phyloP scores from a whole-genome alignment of 1,284 basidiomycete species.

The Fereydounia khargensis region DNA sequence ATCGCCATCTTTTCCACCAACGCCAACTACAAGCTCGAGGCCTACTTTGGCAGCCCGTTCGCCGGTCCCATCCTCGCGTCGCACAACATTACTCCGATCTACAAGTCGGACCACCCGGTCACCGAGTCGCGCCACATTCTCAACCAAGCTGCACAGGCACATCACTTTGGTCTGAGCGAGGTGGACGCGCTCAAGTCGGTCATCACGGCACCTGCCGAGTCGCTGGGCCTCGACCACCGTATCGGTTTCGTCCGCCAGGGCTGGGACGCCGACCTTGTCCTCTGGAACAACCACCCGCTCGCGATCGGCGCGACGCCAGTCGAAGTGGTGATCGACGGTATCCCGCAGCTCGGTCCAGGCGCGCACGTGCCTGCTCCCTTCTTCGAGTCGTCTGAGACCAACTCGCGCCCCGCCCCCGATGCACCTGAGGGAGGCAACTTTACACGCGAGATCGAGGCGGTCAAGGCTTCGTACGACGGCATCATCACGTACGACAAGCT shows the following conservation, averaged over 20 bases:
- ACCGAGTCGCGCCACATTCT: conserved; percentile 75
- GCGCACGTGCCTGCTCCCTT: conserved; percentile 10
- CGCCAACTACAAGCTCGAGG: conserved; percentile 76
- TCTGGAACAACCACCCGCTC: conserved; percentile 85
- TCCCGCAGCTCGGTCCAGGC: conserved; percentile 56
- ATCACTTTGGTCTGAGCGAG: conserved; percentile 66
- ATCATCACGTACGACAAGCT: conserved; percentile 28
- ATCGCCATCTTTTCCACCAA: conserved; percentile 73
- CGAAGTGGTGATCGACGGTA: conserved; percentile 66
- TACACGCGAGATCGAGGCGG: conserved; percentile 24
- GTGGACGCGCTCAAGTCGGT: conserved; percentile 70
- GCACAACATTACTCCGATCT: conserved; percentile 70
- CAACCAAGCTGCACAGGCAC: conserved; percentile 82
- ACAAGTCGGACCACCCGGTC: conserved; percentile 69
- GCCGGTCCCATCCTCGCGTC: conserved; percentile 72
- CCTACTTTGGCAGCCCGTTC: conserved; percentile 80
- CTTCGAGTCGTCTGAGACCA: neutral
- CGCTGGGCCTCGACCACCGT: conserved; percentile 76
- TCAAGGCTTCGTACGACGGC: conserved; percentile 15
- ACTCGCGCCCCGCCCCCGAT: conserved; percentile 3
- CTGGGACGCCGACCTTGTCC: conserved; percentile 68
- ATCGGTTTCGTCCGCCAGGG: conserved; percentile 73
- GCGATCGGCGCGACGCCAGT: conserved; percentile 62
- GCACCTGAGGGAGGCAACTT: conserved; percentile 27
- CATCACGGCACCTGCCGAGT: conserved; percentile 73